A percentile compares a stretch with the other conserved stretches of the same genome.
phyloP scores from a whole-genome alignment of 352 stramenopile species.

The Phytophthora vignae region DNA sequence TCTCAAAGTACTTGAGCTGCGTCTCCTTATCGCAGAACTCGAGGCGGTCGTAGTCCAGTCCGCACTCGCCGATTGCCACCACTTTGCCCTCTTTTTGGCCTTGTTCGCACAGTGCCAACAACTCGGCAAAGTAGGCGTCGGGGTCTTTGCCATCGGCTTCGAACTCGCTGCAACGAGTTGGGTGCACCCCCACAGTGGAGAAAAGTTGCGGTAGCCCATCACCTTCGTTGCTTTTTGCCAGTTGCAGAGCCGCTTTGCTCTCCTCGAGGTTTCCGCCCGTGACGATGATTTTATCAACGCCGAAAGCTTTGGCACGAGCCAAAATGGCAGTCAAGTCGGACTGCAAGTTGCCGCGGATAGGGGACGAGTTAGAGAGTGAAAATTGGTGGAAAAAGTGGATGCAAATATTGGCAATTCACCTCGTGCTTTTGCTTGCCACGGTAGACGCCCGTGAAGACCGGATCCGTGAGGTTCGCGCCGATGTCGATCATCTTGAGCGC shows the following conservation, averaged over 20 bases:
- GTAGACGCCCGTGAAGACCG: conserved; percentile 92
- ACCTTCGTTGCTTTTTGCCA: conserved; percentile 33
- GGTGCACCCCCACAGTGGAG: conserved; percentile 90
- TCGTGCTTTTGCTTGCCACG: conserved; percentile 90
- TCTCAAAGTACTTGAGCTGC: conserved; percentile 94
- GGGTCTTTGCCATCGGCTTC: conserved; percentile 54
- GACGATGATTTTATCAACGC: conserved; percentile 94
- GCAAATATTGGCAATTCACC: conserved; percentile 28
- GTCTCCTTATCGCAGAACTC: conserved; percentile 94
- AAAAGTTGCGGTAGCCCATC: conserved; percentile 48
- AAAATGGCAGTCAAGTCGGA: conserved; percentile 91
- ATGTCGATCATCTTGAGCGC: conserved; percentile 89
- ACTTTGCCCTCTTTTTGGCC: conserved; percentile 72
- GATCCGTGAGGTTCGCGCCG: conserved; percentile 95
- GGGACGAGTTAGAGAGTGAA: conserved; percentile 9
- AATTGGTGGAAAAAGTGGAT: neutral
- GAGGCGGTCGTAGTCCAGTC: conserved; percentile 97
- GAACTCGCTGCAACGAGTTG: conserved; percentile 94
- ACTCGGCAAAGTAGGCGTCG: conserved; percentile 67
- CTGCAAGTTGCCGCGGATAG: conserved; percentile 30
- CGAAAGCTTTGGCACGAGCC: conserved; percentile 75
- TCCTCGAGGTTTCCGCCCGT: conserved; percentile 79
- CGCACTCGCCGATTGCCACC: conserved; percentile 96
- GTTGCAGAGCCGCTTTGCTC: conserved; percentile 43
- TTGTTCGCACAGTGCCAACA: conserved; percentile 66